Percentiles rank a stretch among this genome's conserved stretches.
Conservation (phyloP, 306 rosid genomes). For the Rosa rugosa region DNA sequence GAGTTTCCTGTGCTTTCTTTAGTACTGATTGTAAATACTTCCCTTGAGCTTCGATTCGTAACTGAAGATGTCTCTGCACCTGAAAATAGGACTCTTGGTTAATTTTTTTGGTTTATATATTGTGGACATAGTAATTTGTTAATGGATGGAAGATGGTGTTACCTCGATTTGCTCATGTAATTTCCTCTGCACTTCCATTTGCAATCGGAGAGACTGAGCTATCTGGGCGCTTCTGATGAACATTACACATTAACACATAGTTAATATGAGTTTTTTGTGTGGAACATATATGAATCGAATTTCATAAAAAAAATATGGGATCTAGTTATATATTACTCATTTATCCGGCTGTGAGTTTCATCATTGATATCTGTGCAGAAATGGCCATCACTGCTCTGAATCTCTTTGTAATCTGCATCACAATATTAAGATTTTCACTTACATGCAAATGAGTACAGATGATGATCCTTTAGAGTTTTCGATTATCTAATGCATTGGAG, state of each 20-base stretch:
- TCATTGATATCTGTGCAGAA: constrained; percentile 48
- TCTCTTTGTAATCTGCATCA: constrained; percentile 53
- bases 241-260: constrained; percentile 22
- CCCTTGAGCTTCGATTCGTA: constrained; percentile 93
- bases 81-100: constrained; percentile 24
- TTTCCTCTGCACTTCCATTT: constrained; percentile 79
- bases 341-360: constrained; percentile 44
- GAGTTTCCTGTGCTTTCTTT: constrained; percentile 78
- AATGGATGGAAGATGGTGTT: neutral
- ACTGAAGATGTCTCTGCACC: constrained; percentile 91
- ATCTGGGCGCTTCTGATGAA: constrained; percentile 61
- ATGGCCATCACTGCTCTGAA: constrained; percentile 52
- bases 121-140: neutral
- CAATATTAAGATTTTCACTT: neutral
- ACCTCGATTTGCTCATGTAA: constrained; percentile 89
- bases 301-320: constrained; percentile 28
- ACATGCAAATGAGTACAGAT: constrained; percentile 1
- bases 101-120: neutral
- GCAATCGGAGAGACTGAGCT: constrained; percentile 76
- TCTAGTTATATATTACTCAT: constrained; percentile 59
- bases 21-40: constrained; percentile 84
- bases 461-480: neutral
- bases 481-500: constrained; percentile 15
- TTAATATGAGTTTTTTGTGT: constrained; percentile 31
- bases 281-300: constrained; percentile 24